Evolutionary conservation across 2,329 filamentous ascomycete species (phyloP), one percentile per base, ranked within the genome.

Genomic region (Tolypocladium inflatum): DNA sequence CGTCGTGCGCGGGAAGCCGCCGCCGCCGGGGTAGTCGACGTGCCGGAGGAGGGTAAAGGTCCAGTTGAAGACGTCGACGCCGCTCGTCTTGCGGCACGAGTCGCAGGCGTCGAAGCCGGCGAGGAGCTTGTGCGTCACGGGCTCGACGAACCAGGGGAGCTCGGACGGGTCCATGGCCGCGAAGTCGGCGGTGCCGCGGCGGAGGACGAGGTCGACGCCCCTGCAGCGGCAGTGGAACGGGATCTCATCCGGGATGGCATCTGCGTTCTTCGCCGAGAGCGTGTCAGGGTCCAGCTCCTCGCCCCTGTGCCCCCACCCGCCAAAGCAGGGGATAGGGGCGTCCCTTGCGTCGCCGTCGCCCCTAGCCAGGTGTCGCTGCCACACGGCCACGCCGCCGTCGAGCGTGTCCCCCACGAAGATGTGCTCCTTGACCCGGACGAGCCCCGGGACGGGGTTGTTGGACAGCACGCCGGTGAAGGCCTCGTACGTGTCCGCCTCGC

Each of bases 61-160:
- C 78, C 78, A 82, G 62, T 74, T 66, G 56, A 73, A 69, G 0
- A 80, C 57, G 39, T 81, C 78, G 0, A 63, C 62, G 0, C 78
- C 79, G 2, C 70, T 68, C 3, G 69, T 70, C 9, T 74, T 60
- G 2, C 78, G 71, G 54, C 80, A 81, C 1, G 77, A 79, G 59
- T 78, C 68, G 66, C 80, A 81, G 1, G 68, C 73, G 53, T 80
- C 79, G 57, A 76, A 70, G 4, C 61, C 65, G 0, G 69, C 73
- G 1, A 75, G 61, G 2, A 66, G 63, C 62, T 78, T 80, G 52
- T 74, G 65, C 2, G 72, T 75, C 4, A 58, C 59, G 0, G 76
- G 76, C 43, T 80, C 74, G 17, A 81, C 66, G 55, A 74, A 78
- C 59, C 67, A 74, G 0, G 77, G 76, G 0, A 80, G 60, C 3